phyloP scores from a whole-genome alignment of 164 flowering plant genomes.

The Saururus chinensis region DNA sequence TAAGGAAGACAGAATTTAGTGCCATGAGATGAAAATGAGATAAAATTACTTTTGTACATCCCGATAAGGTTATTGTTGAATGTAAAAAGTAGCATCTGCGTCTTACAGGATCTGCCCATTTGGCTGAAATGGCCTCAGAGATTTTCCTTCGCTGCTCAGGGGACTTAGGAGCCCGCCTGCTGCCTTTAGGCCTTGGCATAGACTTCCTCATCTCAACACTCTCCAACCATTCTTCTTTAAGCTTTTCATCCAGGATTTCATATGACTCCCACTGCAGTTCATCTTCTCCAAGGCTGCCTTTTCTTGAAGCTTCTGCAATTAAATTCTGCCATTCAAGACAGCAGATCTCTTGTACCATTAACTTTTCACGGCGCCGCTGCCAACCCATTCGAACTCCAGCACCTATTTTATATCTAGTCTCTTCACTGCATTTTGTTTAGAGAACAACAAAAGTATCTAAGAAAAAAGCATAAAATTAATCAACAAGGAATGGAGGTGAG shows the following conservation, averaged over 20 bases:
- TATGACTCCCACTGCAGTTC: constrained; percentile 89
- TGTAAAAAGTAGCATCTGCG: neutral
- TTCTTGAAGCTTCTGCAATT: constrained; percentile 75
- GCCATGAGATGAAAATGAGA: neutral
- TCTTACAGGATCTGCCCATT: constrained; percentile 97
- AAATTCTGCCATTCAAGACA: constrained; percentile 72
- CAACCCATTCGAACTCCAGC: constrained; percentile 71
- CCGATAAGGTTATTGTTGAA: neutral
- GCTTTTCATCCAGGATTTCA: constrained; percentile 39
- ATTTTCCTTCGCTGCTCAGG: constrained; percentile 80
- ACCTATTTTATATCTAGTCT: constrained; percentile 70
- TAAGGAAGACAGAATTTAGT: neutral
- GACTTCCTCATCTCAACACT: constrained; percentile 49
- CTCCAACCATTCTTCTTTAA: constrained; percentile 59
- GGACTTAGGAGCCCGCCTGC: constrained; percentile 80
- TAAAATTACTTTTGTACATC: constrained; percentile 1
- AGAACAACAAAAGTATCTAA: neutral
- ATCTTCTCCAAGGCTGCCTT: constrained; percentile 51
- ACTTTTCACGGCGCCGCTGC: constrained; percentile 55
- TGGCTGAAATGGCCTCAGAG: constrained; percentile 81
- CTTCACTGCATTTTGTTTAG: constrained; percentile 36
- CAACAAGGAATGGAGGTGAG: neutral
- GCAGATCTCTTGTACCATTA: constrained; percentile 64
- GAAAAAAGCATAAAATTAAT: neutral
- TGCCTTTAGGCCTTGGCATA: constrained; percentile 34